Percentiles rank a stretch among this genome's conserved stretches.
phyloP scores from a whole-genome alignment of 2,329 filamentous ascomycete genomes.

The Cladosporium halotolerans region DNA sequence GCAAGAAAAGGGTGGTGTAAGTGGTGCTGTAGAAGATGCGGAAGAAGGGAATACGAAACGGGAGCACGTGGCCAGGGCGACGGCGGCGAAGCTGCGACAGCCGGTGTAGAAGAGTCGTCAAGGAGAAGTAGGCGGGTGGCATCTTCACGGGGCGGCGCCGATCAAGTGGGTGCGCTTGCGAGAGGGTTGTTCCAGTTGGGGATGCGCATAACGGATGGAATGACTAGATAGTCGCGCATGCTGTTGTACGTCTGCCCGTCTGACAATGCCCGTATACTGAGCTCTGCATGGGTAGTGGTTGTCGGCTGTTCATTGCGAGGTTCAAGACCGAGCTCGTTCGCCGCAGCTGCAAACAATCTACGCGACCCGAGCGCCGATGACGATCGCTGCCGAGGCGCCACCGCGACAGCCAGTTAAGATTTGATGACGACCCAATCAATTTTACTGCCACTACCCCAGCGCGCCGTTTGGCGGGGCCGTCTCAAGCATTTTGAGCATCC shows the following conservation, averaged over 20 bases:
- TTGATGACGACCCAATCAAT: neutral
- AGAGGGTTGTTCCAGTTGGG: neutral
- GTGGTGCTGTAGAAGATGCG: conserved; percentile 73
- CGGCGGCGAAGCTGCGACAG: conserved; percentile 2
- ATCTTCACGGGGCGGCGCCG: neutral
- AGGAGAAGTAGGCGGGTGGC: conserved; percentile 9
- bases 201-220: conserved; percentile 1
- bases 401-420: neutral
- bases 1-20: conserved; percentile 68
- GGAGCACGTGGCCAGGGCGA: conserved; percentile 20
- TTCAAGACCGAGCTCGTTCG: too few species aligned
- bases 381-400: neutral
- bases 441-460: neutral
- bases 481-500: too few species aligned
- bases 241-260: neutral
- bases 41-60: conserved; percentile 55
- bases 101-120: conserved; percentile 2
- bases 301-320: neutral
- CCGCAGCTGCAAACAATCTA: conserved; percentile 1
- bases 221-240: neutral
- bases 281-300: neutral
- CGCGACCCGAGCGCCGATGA: neutral
- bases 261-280: neutral
- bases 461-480: too few species aligned
- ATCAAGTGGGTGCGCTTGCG: neutral